Conservation (phyloP, 2,329 filamentous ascomycete genomes). For the Aureobasidium namibiae region DNA sequence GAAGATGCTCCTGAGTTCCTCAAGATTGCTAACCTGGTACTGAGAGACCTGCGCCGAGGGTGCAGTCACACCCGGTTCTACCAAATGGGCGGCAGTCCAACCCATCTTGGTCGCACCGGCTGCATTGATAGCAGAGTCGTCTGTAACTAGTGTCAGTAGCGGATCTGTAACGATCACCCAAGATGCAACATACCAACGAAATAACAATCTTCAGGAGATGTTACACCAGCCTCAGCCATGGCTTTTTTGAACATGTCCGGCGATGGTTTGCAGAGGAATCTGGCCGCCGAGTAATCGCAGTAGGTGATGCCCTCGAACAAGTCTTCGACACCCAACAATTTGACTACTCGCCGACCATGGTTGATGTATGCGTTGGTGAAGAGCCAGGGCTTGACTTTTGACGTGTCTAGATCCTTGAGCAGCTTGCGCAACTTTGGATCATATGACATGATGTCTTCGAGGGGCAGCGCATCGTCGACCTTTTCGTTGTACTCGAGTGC, state of each 20-base stretch:
- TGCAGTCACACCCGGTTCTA: slow-evolving; percentile 64
- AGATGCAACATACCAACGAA: slow-evolving; percentile 69
- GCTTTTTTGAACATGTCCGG: slow-evolving; percentile 78
- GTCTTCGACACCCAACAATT: slow-evolving; percentile 72
- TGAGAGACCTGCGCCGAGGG: slow-evolving; percentile 54
- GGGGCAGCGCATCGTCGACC: slow-evolving; percentile 87
- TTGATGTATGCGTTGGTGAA: slow-evolving; percentile 94
- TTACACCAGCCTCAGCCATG: slow-evolving; percentile 72
- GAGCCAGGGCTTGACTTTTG: slow-evolving; percentile 83
- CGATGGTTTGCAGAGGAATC: slow-evolving; percentile 80
- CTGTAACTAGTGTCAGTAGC: slow-evolving; percentile 35
- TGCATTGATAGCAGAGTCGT: slow-evolving; percentile 83
- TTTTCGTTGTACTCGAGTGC: slow-evolving; percentile 88
- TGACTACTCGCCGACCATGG: slow-evolving; percentile 75
- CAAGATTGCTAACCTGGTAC: slow-evolving; percentile 65
- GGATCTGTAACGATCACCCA: background rate
- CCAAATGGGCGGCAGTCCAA: slow-evolving; percentile 78
- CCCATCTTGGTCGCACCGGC: slow-evolving; percentile 67
- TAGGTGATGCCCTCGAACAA: slow-evolving; percentile 91
- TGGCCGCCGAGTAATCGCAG: slow-evolving; percentile 72
- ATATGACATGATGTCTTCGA: slow-evolving; percentile 76
- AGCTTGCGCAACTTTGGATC: slow-evolving; percentile 66
- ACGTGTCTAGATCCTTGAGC: slow-evolving; percentile 72
- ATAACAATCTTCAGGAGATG: slow-evolving; percentile 64
- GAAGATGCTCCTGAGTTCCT: slow-evolving; percentile 67